These are phyloP conservation scores for Boletus insuetus DNA, from an alignment of 768 basidiomycete species.

Conservation along the genomic window DNA sequence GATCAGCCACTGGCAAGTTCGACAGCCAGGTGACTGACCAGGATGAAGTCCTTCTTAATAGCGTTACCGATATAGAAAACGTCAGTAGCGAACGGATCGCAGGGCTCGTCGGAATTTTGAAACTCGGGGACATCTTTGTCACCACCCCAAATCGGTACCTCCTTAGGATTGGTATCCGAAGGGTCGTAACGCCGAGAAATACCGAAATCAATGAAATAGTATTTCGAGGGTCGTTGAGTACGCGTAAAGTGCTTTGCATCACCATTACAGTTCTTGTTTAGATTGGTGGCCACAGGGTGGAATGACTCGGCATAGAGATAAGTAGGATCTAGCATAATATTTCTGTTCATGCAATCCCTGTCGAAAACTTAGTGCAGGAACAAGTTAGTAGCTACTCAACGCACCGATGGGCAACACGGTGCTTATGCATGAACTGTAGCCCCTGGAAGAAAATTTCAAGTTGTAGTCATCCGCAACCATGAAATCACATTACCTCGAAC, in stretches of 20 bases:
- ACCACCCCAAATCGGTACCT: background rate
- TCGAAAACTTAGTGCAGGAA: background rate
- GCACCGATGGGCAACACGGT: constrained; percentile 11
- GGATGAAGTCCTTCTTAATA: background rate
- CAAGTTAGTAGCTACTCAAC: background rate
- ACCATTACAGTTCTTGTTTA: background rate
- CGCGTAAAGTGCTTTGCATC: background rate
- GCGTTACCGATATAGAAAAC: background rate
- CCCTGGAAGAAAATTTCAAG: constrained; percentile 12
- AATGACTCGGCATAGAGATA: background rate
- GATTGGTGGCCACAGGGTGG: background rate
- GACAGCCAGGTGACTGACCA: background rate
- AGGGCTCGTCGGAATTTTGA: background rate
- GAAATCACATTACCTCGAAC: too few species aligned
- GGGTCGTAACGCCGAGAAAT: background rate
- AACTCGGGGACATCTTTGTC: background rate
- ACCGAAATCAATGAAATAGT: background rate
- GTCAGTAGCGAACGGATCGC: background rate
- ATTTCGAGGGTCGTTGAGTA: background rate
- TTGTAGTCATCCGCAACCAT: background rate
- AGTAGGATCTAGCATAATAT: constrained; percentile 25
- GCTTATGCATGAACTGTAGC: constrained; percentile 20
- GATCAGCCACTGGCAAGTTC: background rate
- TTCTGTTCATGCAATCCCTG: constrained; percentile 20
- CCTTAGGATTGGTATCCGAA: background rate